phyloP scores from a whole-genome alignment of 768 basidiomycete genomes.

The Boletales sp. region DNA sequence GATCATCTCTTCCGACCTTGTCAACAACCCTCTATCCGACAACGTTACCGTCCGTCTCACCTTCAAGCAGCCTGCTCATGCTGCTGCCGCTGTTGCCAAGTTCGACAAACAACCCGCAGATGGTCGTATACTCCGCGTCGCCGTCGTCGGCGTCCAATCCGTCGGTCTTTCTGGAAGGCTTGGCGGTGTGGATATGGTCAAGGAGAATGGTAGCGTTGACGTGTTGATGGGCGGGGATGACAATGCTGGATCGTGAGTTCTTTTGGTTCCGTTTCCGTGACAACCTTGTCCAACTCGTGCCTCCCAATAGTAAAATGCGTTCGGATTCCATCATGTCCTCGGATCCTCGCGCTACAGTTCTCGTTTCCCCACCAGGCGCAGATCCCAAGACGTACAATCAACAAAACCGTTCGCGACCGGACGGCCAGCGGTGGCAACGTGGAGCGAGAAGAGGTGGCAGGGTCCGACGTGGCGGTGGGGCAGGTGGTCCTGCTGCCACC shows the following conservation, averaged over 20 bases:
- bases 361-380: conserved; percentile 65
- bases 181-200: conserved; percentile 49
- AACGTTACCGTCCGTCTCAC: conserved; percentile 66
- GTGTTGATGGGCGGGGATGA: conserved; percentile 53
- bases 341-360: conserved; percentile 63
- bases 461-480: conserved; percentile 21
- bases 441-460: conserved; percentile 24
- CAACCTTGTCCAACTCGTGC: neutral
- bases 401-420: conserved; percentile 19
- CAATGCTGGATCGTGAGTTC: conserved; percentile 51
- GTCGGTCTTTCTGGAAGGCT: conserved; percentile 56
- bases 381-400: conserved; percentile 52
- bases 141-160: conserved; percentile 55
- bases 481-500: conserved; percentile 8
- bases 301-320: conserved; percentile 68
- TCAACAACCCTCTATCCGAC: conserved; percentile 13
- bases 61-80: conserved; percentile 61
- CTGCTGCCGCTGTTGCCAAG: conserved; percentile 63
- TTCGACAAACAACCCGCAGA: conserved; percentile 83
- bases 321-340: conserved; percentile 67
- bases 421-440: conserved; percentile 26
- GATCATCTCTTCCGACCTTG: conserved; percentile 43
- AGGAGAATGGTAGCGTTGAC: conserved; percentile 37
- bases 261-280: neutral
- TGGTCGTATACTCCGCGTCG: conserved; percentile 67